A percentile compares a stretch with the other conserved stretches of the same genome.
phyloP scores from a whole-genome alignment of 2,329 filamentous ascomycete genomes.

The Diaporthe destruens region DNA sequence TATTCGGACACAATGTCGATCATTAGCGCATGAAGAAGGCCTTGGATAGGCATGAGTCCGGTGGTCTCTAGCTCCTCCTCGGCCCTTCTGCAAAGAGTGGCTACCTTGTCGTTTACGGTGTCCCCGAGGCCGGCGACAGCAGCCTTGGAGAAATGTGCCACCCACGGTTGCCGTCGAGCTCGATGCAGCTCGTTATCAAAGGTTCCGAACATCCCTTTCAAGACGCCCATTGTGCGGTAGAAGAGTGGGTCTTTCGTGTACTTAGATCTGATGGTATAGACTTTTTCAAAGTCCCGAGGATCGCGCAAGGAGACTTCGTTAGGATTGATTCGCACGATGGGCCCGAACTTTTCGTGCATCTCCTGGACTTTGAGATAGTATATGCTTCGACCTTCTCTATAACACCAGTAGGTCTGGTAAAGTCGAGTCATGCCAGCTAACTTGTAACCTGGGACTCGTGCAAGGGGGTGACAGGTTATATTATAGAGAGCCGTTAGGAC shows the following conservation, averaged over 20 bases:
- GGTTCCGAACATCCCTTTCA: conserved; percentile 4
- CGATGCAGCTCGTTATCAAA: conserved; percentile 6
- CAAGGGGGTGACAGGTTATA: conserved; percentile 1
- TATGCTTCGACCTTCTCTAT: conserved; percentile 3
- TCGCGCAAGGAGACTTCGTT: conserved; percentile 8
- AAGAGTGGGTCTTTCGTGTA: conserved; percentile 1
- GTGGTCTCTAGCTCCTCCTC: background rate
- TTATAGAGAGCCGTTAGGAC: background rate
- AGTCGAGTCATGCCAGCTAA: conserved; percentile 1
- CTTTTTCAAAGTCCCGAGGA: conserved; percentile 2
- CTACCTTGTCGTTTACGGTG: background rate
- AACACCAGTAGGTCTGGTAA: conserved; percentile 6
- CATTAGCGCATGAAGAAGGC: conserved; percentile 2
- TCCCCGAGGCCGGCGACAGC: conserved; percentile 1
- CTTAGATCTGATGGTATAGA: conserved; percentile 3
- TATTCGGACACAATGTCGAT: conserved; percentile 9
- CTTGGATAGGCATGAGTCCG: conserved; percentile 1
- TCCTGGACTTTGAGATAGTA: conserved; percentile 9
- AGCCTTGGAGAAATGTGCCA: conserved; percentile 4
- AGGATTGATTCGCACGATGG: conserved; percentile 4
- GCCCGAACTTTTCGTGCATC: background rate
- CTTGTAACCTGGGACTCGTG: conserved; percentile 5
- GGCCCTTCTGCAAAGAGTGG: background rate
- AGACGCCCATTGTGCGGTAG: conserved; percentile 10
- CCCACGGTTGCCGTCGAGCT: conserved; percentile 8